Evolutionary conservation across 345 rosid genomes (phyloP).

Genomic region (Linum trigynum): DNA sequence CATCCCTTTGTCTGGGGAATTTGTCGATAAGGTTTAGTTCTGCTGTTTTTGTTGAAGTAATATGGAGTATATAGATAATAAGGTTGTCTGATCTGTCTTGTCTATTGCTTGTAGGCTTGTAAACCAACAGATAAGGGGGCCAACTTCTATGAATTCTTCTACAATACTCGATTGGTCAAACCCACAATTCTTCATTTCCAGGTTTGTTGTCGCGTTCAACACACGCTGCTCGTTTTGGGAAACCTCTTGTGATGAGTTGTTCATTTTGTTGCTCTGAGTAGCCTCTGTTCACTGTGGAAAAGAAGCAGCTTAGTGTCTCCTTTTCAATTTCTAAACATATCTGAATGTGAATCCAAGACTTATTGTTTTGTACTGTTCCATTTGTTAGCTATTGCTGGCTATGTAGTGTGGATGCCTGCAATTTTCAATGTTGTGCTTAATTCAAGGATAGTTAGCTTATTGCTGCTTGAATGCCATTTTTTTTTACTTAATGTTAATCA

Average conservation of each 20-base stretch:
- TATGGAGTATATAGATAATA: not conserved
- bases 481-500: not conserved
- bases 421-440: no score
- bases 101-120: slow-evolving; percentile 25
- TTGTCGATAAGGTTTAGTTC: slow-evolving; percentile 1
- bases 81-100: not conserved
- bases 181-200: slow-evolving; percentile 52
- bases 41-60: not conserved
- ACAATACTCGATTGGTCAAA: slow-evolving; percentile 44
- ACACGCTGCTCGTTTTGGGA: not conserved
- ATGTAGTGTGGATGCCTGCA: not conserved
- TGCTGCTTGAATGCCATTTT: not conserved
- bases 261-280: not conserved
- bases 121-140: slow-evolving; percentile 34
- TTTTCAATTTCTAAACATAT: not conserved
- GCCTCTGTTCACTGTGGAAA: not conserved
- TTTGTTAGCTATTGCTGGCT: not conserved
- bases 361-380: not conserved
- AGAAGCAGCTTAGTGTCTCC: not conserved
- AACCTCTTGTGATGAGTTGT: not conserved
- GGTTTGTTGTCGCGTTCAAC: slow-evolving; percentile 17
- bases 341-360: not conserved
- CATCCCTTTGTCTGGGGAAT: slow-evolving; percentile 4
- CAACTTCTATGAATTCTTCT: slow-evolving; percentile 35
- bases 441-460: not conserved